Evolutionary conservation across 257 asterid genomes (phyloP).

Genomic region (Solanum tacnaense): DNA sequence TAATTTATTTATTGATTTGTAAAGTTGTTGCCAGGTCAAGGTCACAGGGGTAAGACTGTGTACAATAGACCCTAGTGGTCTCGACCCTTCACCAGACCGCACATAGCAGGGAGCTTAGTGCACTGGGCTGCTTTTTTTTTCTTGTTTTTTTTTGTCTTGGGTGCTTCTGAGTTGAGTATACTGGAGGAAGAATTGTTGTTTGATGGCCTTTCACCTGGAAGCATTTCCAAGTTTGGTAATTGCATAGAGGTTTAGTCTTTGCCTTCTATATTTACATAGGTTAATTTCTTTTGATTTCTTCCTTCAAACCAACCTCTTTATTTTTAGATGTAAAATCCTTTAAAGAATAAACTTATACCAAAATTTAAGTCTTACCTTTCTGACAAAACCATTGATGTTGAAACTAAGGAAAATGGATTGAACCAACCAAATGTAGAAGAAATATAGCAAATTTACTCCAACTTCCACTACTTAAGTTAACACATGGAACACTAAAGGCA

Average conservation of each 20-base stretch:
- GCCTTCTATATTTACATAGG: background rate
- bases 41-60: background rate
- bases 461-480: background rate
- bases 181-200: background rate
- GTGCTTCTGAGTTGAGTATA: background rate
- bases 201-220: background rate
- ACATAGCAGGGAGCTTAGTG: background rate
- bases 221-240: background rate
- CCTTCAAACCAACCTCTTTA: background rate
- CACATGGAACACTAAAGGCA: background rate
- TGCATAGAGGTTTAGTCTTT: background rate
- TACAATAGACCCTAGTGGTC: background rate
- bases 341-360: background rate
- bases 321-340: background rate
- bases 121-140: background rate
- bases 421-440: background rate
- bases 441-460: background rate
- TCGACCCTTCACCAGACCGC: background rate
- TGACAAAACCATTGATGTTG: background rate
- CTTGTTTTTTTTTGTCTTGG: background rate
- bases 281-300: background rate
- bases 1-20: background rate
- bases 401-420: background rate
- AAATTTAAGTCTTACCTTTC: background rate
- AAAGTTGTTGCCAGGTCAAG: background rate